phyloP scores from a whole-genome alignment of 257 asterid genomes.

The Linderniella brevidens region DNA sequence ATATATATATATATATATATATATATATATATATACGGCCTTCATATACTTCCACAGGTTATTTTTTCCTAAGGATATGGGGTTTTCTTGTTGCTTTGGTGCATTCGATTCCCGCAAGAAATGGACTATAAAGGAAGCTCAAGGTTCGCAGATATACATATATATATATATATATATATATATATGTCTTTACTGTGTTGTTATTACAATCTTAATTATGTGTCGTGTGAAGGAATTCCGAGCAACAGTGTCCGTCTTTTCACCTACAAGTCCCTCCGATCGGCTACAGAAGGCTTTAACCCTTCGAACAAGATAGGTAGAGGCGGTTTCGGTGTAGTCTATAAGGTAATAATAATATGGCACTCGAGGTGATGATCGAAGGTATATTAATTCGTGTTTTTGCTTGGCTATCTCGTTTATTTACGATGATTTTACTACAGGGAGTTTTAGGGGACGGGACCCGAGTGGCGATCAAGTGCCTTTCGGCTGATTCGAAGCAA shows the following conservation, averaged over 20 bases:
- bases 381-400: no score
- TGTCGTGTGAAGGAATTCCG: conserved; percentile 20
- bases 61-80: conserved; percentile 17
- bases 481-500: conserved; percentile 68
- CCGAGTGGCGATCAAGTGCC: conserved; percentile 56
- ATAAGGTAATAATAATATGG: conserved; percentile 25
- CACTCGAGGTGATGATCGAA: neutral
- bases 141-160: conserved; percentile 19
- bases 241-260: conserved; percentile 42
- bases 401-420: no score
- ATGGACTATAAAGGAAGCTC: conserved; percentile 10
- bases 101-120: conserved; percentile 27
- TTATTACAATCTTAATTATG: neutral
- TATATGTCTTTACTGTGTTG: neutral
- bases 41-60: no score
- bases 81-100: conserved; percentile 38
- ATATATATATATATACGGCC: no score
- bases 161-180: neutral
- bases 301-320: conserved; percentile 59
- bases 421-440: conserved; percentile 18
- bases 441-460: conserved; percentile 71
- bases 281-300: conserved; percentile 54
- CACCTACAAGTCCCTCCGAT: conserved; percentile 36
- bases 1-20: no score
- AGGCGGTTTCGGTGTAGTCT: conserved; percentile 77